phyloP scores from a whole-genome alignment of 1,284 basidiomycete species.

The Ceratobasidium sp. region DNA sequence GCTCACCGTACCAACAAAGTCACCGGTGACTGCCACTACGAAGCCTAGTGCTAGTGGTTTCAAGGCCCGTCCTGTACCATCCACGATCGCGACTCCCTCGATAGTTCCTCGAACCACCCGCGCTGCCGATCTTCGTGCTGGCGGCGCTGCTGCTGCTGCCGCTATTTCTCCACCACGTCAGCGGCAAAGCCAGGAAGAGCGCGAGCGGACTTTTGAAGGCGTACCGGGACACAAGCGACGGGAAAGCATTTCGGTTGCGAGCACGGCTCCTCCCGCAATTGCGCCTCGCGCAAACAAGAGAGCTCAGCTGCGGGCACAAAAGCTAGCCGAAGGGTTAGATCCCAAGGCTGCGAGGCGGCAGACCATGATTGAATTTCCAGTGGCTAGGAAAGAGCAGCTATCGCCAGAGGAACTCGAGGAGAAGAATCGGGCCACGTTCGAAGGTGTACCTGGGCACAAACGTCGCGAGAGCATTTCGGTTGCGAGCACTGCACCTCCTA shows the following conservation, averaged over 20 bases:
- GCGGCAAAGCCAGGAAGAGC: conserved; percentile 44
- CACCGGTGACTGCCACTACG: conserved; percentile 56
- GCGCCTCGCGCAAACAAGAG: conserved; percentile 71
- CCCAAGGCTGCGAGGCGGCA: conserved; percentile 25
- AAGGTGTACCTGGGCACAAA: conserved; percentile 85
- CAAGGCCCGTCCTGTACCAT: conserved; percentile 77
- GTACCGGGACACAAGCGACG: conserved; percentile 50
- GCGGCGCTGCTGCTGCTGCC: conserved; percentile 65
- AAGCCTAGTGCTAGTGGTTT: conserved; percentile 68
- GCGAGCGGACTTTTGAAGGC: conserved; percentile 49
- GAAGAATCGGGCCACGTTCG: conserved; percentile 65
- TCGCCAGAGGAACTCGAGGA: conserved; percentile 47
- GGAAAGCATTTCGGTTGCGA: conserved; percentile 72
- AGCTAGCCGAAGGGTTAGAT: conserved; percentile 27
- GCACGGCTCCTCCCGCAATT: conserved; percentile 76
- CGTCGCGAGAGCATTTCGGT: conserved; percentile 78
- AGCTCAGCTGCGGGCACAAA: conserved; percentile 46
- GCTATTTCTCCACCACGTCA: conserved; percentile 33
- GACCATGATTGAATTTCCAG: conserved; percentile 20
- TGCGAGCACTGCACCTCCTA: conserved; percentile 71
- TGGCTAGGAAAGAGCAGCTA: conserved; percentile 7
- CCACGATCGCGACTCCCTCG: conserved; percentile 69
- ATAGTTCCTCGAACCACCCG: conserved; percentile 83
- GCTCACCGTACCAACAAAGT: conserved; percentile 49
- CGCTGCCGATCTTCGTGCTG: conserved; percentile 64